These are phyloP conservation scores for Firmiana major DNA, from an alignment of 345 rosid genomes.

Conservation along the genomic window DNA sequence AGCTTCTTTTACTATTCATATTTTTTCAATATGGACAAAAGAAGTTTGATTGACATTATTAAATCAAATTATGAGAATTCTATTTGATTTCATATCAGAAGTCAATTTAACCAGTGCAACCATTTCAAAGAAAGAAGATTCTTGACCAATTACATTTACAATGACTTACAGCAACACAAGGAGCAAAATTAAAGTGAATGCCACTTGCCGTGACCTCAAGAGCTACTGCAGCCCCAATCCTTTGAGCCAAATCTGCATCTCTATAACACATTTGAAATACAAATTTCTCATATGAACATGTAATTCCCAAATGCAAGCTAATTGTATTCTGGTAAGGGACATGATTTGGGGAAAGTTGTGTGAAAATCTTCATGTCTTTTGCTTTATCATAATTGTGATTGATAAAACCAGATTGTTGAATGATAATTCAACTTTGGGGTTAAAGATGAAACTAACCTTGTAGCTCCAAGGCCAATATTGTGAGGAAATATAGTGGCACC, in stretches of 20 bases:
- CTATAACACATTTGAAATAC: slow-evolving; percentile 28
- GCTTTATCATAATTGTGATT: background rate
- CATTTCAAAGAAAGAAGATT: background rate
- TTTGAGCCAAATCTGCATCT: slow-evolving; percentile 60
- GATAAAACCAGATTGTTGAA: background rate
- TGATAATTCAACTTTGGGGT: background rate
- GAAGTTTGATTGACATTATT: slow-evolving; percentile 1
- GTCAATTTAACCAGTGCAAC: background rate
- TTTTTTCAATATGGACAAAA: background rate
- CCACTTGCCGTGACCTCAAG: slow-evolving; percentile 88
- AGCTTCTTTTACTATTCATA: background rate
- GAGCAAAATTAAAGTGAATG: slow-evolving; percentile 75
- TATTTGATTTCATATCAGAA: background rate
- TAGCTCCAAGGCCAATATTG: slow-evolving; percentile 83
- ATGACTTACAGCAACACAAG: slow-evolving; percentile 77
- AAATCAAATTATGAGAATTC: background rate
- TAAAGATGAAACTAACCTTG: slow-evolving; percentile 44
- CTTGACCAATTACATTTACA: background rate
- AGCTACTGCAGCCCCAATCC: slow-evolving; percentile 71
- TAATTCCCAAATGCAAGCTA: background rate
- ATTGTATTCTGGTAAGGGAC: background rate
- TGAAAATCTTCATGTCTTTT: background rate
- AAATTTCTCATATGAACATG: background rate
- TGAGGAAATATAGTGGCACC: slow-evolving; percentile 90
- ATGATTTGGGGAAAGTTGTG: too few relatives aligned